These are phyloP conservation scores for Haberlea rhodopensis DNA, from an alignment of 257 asterid genomes.

Conservation along the genomic window DNA sequence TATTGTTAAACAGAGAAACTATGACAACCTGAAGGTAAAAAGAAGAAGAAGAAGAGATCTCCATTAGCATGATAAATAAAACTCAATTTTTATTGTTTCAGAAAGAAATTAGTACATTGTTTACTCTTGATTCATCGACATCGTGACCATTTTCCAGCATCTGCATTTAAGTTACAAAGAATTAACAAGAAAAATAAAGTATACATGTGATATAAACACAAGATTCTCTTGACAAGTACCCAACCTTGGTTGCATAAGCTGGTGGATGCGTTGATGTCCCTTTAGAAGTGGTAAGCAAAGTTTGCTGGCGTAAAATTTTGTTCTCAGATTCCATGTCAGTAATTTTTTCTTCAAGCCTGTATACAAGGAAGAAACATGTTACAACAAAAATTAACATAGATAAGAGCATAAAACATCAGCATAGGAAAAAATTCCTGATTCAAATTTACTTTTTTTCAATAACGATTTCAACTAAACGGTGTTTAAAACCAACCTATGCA, in stretches of 20 bases:
- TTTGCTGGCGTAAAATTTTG: slow-evolving; percentile 82
- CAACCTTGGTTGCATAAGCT: slow-evolving; percentile 48
- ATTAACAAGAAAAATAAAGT: slow-evolving; percentile 25
- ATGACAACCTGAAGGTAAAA: not conserved
- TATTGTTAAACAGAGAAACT: slow-evolving; percentile 10
- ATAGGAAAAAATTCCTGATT: slow-evolving; percentile 13
- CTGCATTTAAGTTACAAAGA: slow-evolving; percentile 42
- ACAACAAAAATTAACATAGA: not conserved
- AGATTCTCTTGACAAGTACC: slow-evolving; percentile 20
- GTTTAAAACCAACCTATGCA: slow-evolving; percentile 61
- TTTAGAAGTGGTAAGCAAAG: slow-evolving; percentile 58
- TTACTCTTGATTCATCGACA: slow-evolving; percentile 44
- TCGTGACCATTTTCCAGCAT: slow-evolving; percentile 79
- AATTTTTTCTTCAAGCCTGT: slow-evolving; percentile 84
- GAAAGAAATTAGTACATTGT: slow-evolving; percentile 46
- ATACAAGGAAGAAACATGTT: slow-evolving; percentile 16
- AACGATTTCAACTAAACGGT: not conserved
- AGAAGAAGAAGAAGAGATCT: too few relatives aligned
- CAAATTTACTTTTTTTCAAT: slow-evolving; percentile 12
- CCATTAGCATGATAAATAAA: too few relatives aligned
- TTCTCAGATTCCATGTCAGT: slow-evolving; percentile 88
- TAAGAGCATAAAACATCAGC: not conserved
- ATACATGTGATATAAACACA: slow-evolving; percentile 12
- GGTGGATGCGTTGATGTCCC: slow-evolving; percentile 48
- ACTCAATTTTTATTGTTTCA: slow-evolving; percentile 11